These are phyloP conservation scores for Leucocoprinus birnbaumii DNA, from an alignment of 768 basidiomycete species.

Conservation along the genomic window DNA sequence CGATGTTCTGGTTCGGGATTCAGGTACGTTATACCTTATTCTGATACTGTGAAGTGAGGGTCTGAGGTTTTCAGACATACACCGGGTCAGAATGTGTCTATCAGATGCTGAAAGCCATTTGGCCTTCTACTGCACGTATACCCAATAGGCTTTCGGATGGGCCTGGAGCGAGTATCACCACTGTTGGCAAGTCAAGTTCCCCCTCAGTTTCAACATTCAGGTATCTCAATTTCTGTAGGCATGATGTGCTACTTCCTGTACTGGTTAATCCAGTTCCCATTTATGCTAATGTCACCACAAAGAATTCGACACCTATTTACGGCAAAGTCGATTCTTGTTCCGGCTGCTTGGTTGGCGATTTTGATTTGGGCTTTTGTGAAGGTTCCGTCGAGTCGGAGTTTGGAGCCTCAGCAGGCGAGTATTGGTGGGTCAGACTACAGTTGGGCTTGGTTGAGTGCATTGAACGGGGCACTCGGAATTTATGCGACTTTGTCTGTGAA, in stretches of 20 bases:
- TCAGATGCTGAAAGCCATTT: constrained; percentile 82
- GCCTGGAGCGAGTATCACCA: constrained; percentile 60
- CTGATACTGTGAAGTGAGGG: too few relatives aligned
- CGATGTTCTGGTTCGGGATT: constrained; percentile 82
- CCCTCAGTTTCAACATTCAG: neutral
- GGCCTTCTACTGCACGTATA: constrained; percentile 66
- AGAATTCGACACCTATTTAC: constrained; percentile 76
- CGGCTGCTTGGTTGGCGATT: constrained; percentile 65
- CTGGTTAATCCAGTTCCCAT: constrained; percentile 75
- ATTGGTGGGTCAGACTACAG: constrained; percentile 51
- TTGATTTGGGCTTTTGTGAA: constrained; percentile 79
- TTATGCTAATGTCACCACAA: constrained; percentile 76
- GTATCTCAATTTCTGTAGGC: constrained; percentile 41
- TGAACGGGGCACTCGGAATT: constrained; percentile 77
- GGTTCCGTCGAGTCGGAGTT: constrained; percentile 57
- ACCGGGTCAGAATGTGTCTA: constrained; percentile 71
- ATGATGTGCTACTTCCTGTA: constrained; percentile 75
- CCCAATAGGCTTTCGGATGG: constrained; percentile 59
- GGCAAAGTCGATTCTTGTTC: constrained; percentile 63
- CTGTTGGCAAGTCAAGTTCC: constrained; percentile 38
- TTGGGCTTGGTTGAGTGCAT: constrained; percentile 78
- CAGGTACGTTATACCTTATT: constrained; percentile 38
- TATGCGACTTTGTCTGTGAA: constrained; percentile 76
- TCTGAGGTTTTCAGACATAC: too few relatives aligned
- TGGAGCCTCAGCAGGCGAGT: constrained; percentile 49